phyloP scores from a whole-genome alignment of 163 green algal genomes.

The Trebouxia gelatinosa region DNA sequence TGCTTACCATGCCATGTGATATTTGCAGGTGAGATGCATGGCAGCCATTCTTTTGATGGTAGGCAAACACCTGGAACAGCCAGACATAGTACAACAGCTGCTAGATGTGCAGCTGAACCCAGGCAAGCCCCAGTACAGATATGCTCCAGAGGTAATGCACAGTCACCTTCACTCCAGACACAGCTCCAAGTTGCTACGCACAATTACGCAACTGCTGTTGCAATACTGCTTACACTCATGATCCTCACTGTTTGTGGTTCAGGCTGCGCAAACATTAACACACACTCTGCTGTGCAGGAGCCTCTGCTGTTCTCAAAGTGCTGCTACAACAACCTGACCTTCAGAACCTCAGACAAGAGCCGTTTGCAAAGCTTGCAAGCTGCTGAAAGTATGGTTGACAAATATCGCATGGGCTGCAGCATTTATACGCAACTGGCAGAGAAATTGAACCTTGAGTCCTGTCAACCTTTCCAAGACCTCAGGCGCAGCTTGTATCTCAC shows the following conservation, averaged over 20 bases:
- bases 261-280: too few species aligned
- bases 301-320: slow-evolving; percentile 78
- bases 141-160: slow-evolving; percentile 69
- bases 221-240: too few species aligned
- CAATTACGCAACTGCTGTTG: too few species aligned
- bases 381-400: not conserved
- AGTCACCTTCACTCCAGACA: too few species aligned
- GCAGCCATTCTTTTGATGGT: slow-evolving; percentile 86
- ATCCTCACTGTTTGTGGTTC: too few species aligned
- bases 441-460: slow-evolving; percentile 8
- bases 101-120: slow-evolving; percentile 66
- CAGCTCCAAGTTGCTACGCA: too few species aligned
- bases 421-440: slow-evolving; percentile 32
- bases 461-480: too few species aligned
- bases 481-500: too few species aligned
- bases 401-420: not conserved
- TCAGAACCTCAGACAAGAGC: slow-evolving; percentile 32
- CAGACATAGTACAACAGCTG: slow-evolving; percentile 65
- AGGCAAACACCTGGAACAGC: slow-evolving; percentile 70
- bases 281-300: slow-evolving; percentile 46
- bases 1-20: too few species aligned
- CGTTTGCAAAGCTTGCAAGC: not conserved
- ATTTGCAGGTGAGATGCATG: slow-evolving; percentile 85
- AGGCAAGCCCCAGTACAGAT: slow-evolving; percentile 74
- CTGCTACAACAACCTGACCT: slow-evolving; percentile 51